Base-by-base conservation (phyloP, 2,329 filamentous ascomycete species). In the Boeremia exigua region DNA sequence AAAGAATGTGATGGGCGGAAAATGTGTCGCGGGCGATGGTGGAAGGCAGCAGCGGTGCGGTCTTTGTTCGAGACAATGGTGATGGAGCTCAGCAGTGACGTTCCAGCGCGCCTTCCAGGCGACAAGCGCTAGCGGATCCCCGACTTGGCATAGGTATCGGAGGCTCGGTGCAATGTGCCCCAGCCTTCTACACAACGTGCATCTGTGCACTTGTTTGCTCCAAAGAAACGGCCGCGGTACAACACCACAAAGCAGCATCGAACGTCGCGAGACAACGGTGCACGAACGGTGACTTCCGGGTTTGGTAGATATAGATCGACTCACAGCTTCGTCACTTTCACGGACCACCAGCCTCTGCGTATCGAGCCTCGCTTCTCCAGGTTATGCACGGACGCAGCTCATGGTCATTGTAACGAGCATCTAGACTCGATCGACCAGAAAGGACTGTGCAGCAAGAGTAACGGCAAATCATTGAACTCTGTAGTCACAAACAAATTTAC, bases 11-110 rank as follows among this genome's bases (percentile, higher is more conserved):
- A 12, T 42, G 19, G 38, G n/a, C n/a, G 17, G 46, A 1, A 17
- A 14, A n/a, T 15, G 36, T 40, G 47, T 50, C 28, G 53, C 32
- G 29, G 52, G 29, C 23, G 47, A 51, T 47, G 53, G 47, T 34
- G 30, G 34, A 45, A 43, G 53, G 48, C 47, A 33, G 42, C 32
- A 29, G 19, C 2, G 46, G 27, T 43, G 47, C 37, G 42, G 47
- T 27, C 47, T 38, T 56, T 48, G 42, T 56, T 33, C 43, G 32
- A 56, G 53, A 51, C 53, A 56, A 51, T 43, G 42, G 53, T 9
- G 29, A 37, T 43, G 47, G 32, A 56, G 40, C 53, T 50, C 46
- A 46, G 53, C 29, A 17, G 42, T 51, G 53, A 51, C 43, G 53
- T 29, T 39, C 47, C 46, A 45, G 53, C 47, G 47, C 53, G 42